phyloP scores from a whole-genome alignment of 2,329 filamentous ascomycete species.

The Tothia fuscella region DNA sequence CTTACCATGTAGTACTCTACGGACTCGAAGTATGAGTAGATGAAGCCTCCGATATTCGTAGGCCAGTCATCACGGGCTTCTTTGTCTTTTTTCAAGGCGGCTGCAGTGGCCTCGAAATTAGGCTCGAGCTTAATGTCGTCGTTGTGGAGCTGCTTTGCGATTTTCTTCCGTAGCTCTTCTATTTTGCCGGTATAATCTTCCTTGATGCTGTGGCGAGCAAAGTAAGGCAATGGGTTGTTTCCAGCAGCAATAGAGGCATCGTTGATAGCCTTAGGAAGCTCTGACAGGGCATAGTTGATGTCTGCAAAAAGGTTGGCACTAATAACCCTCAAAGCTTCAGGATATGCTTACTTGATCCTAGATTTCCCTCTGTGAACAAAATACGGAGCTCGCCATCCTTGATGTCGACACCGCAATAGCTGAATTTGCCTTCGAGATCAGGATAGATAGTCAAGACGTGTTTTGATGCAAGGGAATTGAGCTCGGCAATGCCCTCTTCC shows the following conservation, averaged over 20 bases:
- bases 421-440: slow-evolving; percentile 31
- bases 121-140: slow-evolving; percentile 25
- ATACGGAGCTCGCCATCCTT: slow-evolving; percentile 36
- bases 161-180: slow-evolving; percentile 27
- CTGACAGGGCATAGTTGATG: slow-evolving; percentile 26
- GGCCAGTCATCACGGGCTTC: slow-evolving; percentile 32
- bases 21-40: slow-evolving; percentile 33
- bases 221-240: slow-evolving; percentile 28
- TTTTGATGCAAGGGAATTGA: slow-evolving; percentile 35
- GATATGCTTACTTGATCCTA: no score
- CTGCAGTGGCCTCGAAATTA: slow-evolving; percentile 32
- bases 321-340: no score
- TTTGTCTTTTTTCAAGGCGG: slow-evolving; percentile 21
- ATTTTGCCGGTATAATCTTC: slow-evolving; percentile 34
- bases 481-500: slow-evolving; percentile 30
- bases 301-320: no score
- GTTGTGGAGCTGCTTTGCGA: slow-evolving; percentile 24
- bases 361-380: slow-evolving; percentile 31
- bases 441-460: slow-evolving; percentile 37
- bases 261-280: slow-evolving; percentile 36
- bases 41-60: slow-evolving; percentile 29
- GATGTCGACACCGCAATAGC: slow-evolving; percentile 35
- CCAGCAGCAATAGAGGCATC: slow-evolving; percentile 19
- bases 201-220: slow-evolving; percentile 32
- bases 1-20: slow-evolving; percentile 23